Evolutionary conservation across 306 rosid genomes (phyloP), one percentile per base, ranked within the genome.

Genomic region (Pyrus communis): DNA sequence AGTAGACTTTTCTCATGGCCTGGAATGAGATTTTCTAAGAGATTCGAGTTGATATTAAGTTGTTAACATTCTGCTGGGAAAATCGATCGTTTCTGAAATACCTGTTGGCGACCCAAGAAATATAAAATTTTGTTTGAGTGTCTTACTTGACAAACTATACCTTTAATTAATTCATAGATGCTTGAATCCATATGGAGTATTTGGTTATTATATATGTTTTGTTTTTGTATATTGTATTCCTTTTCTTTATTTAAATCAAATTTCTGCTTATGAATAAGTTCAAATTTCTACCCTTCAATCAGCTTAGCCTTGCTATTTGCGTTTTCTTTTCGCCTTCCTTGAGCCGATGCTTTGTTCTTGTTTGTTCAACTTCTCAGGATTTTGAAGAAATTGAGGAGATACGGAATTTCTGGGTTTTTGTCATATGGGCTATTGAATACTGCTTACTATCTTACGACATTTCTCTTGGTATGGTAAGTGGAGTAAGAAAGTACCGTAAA

Each of bases 401-500:
- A 92, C 67, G 97, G 97, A 64, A 55, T 89, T 79, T 86, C 97
- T 22, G 98, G 97, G 73, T 73, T 95, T 86, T 86, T 92, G 73
- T 89, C 97, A 8, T 92, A 95, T 63, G 97, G 97, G 60, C 85
- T 95, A 67, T 60, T 95, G 77, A 95, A 95, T 80, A 92, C 98
- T 54, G 91, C 76, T 75, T 95, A 95, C 89, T 92, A 92, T 85
- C 91, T 89, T 62, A 74, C 86, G 14, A 88, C 97, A 1, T 95
- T 95, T 83, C 91, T 95, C 42, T 31, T 93, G 79, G 98, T 91
- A n/a, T 91, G 98, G 97, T 91, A 81, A 81, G 93, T 81, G 62
- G 22, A 9, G 28, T 60, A 60, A 60, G 14, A 22, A 22, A 30
- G 17, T 11, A 5, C 33, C 18, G 2, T 60, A 23, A 60, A 60